Base-by-base conservation (phyloP, 257 asterid genomes). In the Solanum appendiculatum region DNA sequence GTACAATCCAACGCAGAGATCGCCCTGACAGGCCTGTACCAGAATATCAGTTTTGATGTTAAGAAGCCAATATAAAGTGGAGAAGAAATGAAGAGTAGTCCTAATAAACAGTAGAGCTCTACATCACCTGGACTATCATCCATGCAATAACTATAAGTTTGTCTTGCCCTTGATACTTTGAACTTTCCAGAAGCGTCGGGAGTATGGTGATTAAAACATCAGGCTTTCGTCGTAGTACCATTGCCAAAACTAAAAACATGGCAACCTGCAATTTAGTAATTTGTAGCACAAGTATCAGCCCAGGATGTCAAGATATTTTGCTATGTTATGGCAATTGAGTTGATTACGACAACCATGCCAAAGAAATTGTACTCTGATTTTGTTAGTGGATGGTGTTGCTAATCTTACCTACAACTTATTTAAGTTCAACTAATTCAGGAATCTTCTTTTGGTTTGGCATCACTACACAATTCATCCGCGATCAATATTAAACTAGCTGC, bases 141-240 rank as follows among this genome's bases (percentile, higher is more conserved):
- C 99, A 96, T 25, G 87, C 68, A 31, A 93, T 86, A 63, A 96
- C 89, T 33, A 94, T 92, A 88, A 93, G 97, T 86, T 93, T 96
- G 78, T 95, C 98, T 87, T 92, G 98, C 64, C 98, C 98, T 87
- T 92, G 98, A 86, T 95, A 96, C 93, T 92, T 96, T 15, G 94
- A 58, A 84, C 92, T 92, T 42, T 92, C 96, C 86, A 90, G 90
- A 92, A 94, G 86, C 39, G 77, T 91, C 27, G 98, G 94, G 84
- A 95, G 84, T 70, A 93, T 33, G 72, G 37, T 90, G 89, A 93
- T 86, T 78, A 94, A 83, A 63, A 91, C 94, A 86, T 95, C 97
- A 39, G 99, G 98, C 87, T 93, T 96, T 86, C 94, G 93, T 29
- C 98, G 94, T 86, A 96, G 89, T 77, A 95, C 98, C 93, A 96